Base-by-base conservation (phyloP, 129 eudicot genomes). In the Oenanthe sinensis region DNA sequence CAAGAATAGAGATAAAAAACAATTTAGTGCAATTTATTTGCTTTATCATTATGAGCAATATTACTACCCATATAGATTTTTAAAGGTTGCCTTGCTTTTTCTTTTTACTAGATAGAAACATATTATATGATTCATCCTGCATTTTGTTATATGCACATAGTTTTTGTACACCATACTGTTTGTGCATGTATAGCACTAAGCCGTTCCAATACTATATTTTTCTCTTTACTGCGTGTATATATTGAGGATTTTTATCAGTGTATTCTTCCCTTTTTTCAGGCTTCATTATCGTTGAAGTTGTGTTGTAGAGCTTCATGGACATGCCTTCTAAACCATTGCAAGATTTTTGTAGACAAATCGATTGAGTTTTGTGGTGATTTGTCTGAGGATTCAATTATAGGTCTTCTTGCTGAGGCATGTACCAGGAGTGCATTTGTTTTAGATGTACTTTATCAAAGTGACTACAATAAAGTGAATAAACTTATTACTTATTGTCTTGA, bases 251-350 rank as follows among this genome's bases (percentile, higher is more conserved):
- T 48, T 78, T 45, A 79, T 54, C 50, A 33, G 48, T 79, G 55
- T 82, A 50, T 62, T 63, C 58, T 44, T 45, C 85, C 73, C 60
- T 76, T 73, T 73, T n/a, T 85, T 83, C 84, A 94, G 98, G 93
- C 98, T 67, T 71, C 86, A 44, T 65, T 84, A 82, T 87, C 92
- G 36, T 76, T 84, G n/a, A 82, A 91, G 68, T 70, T 91, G 75
- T 83, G 90, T 79, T 95, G 96, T 50, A 83, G 81, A 87, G 96
- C 99, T 67, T 88, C 94, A 72, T 95, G 99, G 97, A 85, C 65
- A 36, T 77, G 87, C 76, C 84, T 87, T 40, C 45, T 88, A 80
- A 54, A 80, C 65, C 86, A 82, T 50, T 90, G 90, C 76, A 49
- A 85, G 84, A 74, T 46, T 71, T 79, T 74, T 78, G 81, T 17